Conservation (phyloP, 768 basidiomycete genomes). For the Mycena epipterygia region DNA sequence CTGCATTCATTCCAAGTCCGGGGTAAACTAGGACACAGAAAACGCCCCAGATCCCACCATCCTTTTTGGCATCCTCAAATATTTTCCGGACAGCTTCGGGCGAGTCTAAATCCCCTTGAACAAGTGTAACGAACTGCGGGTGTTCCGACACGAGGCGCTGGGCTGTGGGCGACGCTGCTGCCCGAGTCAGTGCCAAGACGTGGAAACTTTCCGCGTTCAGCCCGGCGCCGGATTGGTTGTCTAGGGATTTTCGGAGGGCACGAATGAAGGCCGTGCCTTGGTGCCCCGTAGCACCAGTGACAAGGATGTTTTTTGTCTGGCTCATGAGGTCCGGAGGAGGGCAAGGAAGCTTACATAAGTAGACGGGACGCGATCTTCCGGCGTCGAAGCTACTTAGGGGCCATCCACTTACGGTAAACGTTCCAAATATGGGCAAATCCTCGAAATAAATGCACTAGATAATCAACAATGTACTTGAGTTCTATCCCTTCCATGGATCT, state of each 20-base stretch:
- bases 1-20: constrained; percentile 55
- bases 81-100: constrained; percentile 44
- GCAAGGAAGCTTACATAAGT: no score
- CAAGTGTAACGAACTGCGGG: constrained; percentile 43
- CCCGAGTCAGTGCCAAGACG: constrained; percentile 54
- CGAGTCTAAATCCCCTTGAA: constrained; percentile 52
- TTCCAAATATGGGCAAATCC: no score
- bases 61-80: constrained; percentile 48
- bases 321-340: neutral
- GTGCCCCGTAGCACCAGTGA: constrained; percentile 55
- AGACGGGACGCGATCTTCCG: no score
- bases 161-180: constrained; percentile 43
- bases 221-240: no score
- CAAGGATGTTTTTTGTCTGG: constrained; percentile 40
- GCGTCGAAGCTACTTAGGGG: no score
- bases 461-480: no score
- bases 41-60: constrained; percentile 54
- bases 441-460: no score
- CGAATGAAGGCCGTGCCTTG: constrained; percentile 52
- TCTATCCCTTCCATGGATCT: no score
- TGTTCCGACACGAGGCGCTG: constrained; percentile 35
- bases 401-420: no score
- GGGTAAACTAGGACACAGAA: constrained; percentile 55
- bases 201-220: constrained; percentile 39
- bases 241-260: constrained; percentile 38